Conservation (phyloP, 345 rosid species). For the Crucihimalaya himalaica region DNA sequence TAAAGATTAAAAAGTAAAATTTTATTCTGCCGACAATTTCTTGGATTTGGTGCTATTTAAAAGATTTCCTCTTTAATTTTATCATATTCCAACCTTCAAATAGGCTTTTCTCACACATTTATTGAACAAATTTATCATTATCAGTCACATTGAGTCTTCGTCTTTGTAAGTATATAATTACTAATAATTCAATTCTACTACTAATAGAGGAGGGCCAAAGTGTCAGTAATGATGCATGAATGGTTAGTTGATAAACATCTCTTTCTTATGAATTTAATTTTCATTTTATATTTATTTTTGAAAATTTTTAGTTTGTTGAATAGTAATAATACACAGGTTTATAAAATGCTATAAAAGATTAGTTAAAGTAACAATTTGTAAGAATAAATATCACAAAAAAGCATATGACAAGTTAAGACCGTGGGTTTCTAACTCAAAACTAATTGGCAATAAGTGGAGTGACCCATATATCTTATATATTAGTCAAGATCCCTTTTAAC, state of each 20-base stretch:
- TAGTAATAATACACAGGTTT: background rate
- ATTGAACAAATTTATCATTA: conserved; percentile 24
- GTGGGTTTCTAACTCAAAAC: no score
- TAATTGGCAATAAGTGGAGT: no score
- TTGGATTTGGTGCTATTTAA: conserved; percentile 34
- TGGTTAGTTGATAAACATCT: conserved; percentile 40
- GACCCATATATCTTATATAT: no score
- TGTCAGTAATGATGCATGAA: conserved; percentile 30
- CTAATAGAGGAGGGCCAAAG: conserved; percentile 28
- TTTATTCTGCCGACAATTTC: conserved; percentile 36
- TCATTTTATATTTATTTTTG: background rate
- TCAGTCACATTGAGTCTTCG: conserved; percentile 27
- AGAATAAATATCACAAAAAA: background rate
- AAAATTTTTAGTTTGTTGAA: background rate
- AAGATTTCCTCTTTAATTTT: conserved; percentile 11
- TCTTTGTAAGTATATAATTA: conserved; percentile 21
- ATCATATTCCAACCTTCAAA: conserved; percentile 15
- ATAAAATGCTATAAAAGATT: background rate
- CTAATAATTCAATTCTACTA: conserved; percentile 20
- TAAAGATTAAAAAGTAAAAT: conserved; percentile 34
- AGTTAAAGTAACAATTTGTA: conserved; percentile 3
- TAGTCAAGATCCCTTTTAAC: no score
- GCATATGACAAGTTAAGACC: background rate
- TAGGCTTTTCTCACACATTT: conserved; percentile 20
- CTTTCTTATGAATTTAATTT: conserved; percentile 26